Evolutionary conservation across 495 filamentous ascomycete genomes (phyloP).

Genomic region (Rostrohypoxylon terebratum): DNA sequence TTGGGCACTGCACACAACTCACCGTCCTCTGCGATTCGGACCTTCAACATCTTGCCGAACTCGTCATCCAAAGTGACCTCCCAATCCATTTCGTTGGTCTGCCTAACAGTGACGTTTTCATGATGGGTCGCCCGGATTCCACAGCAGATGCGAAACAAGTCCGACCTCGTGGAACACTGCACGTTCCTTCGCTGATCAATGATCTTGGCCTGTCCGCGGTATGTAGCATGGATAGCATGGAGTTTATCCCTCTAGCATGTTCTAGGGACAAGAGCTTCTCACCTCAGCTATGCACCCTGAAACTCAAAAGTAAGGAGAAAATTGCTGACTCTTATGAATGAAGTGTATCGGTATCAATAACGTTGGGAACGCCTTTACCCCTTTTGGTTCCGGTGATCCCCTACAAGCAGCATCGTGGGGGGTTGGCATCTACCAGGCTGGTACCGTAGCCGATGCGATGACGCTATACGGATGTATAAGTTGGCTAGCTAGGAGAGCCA

Average conservation of each 20-base stretch:
- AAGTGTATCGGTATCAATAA: constrained; percentile 77
- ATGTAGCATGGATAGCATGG: neutral
- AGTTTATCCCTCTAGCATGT: neutral
- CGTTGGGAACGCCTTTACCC: constrained; percentile 82
- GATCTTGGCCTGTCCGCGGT: constrained; percentile 66
- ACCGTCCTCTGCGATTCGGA: constrained; percentile 66
- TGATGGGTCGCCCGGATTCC: constrained; percentile 68
- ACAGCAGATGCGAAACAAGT: constrained; percentile 34
- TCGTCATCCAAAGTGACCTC: constrained; percentile 59
- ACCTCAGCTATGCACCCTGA: neutral
- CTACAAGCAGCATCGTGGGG: constrained; percentile 70
- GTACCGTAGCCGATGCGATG: constrained; percentile 67
- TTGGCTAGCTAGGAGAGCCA: constrained; percentile 63
- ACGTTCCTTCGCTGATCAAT: constrained; percentile 71
- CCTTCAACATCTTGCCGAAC: constrained; percentile 60
- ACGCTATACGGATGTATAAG: constrained; percentile 73
- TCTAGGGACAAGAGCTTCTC: neutral
- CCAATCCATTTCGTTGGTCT: constrained; percentile 77
- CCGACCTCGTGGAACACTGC: constrained; percentile 69
- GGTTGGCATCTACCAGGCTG: constrained; percentile 77
- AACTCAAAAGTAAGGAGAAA: neutral
- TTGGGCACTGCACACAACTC: constrained; percentile 78
- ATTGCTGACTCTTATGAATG: neutral
- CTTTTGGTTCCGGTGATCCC: constrained; percentile 78
- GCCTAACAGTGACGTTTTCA: constrained; percentile 79